Base-by-base conservation (phyloP, 768 basidiomycete species). In the Trametes meyenii region DNA sequence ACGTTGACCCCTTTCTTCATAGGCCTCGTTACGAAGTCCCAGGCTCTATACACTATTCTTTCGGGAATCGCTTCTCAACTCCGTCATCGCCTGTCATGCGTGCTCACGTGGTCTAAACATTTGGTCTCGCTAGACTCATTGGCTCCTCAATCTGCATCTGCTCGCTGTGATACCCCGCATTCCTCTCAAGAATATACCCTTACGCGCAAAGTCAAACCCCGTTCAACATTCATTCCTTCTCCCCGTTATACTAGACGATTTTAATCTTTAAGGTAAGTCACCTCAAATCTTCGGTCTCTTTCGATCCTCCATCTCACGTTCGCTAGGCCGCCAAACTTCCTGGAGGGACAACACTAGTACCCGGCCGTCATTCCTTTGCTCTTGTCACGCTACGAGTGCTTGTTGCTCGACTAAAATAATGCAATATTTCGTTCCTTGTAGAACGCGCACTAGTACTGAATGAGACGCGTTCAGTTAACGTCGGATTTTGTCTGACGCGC, bases 11-110 rank as follows among this genome's bases (percentile, higher is more conserved):
- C 17, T 3, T 19, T 5, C 24, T 19, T 17, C 29, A 10, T 19
- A 62, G 62, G 2, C 62, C 62, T 43, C 62, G 58, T 24, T 64
- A 60, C 17, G 62, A 60, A 33, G 29, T 44, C 7, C n/a, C 58
- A 21, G 48, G 36, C n/a, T 19, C 52, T 5, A 33, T 53, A n/a
- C 57, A 58, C 11, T 58, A 58, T 19, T 42, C 57, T 16, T 58
- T 33, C 19, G 57, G 40, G 2, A 40, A 58, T 16, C 57, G 57
- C 17, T 58, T 58, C 50, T 58, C 57, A 14, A 58, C 57, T 5
- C 57, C 57, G 7, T 50, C 57, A 19, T 58, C 57, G 26, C 57
- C 57, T 12, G 26, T 58, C 24, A 29, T 58, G 33, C 57, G 57
- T 21, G 26, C 57, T 16, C 24, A 58, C 7, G 49, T 36, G 40